Evolutionary conservation across 495 filamentous ascomycete genomes (phyloP), one percentile per base, ranked within the genome.

Genomic region (Neurospora hispaniola): DNA sequence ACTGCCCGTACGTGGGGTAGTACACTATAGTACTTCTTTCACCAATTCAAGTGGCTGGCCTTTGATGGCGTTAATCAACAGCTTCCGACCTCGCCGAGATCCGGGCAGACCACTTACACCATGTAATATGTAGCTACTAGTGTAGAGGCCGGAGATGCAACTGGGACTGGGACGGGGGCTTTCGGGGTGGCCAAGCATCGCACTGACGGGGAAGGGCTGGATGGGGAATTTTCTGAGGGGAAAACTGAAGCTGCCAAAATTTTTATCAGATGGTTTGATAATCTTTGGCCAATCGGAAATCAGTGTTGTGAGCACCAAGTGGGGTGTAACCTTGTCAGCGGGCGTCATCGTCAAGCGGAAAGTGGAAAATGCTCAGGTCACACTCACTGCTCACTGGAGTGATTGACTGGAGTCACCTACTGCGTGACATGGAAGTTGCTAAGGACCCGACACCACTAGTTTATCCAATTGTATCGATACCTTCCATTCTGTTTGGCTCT

Each of bases 211-310:
- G 70, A 46, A 44, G 20, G 23, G 38, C 31, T 9, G 69, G 39
- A 27, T 41, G 48, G 35, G 35, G 35, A 38, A 39, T 62, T 16
- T 12, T 2, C 16, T 31, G 54, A 62, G 54, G 23, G 54, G 54
- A 6, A 38, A 38, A 38, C 35, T 4, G 35, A 18, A 35, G 6
- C 12, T 3, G 9, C 31, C 14, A 27, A 23, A 18, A 14, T 27
- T 43, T 43, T 79, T 78, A 80, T 79, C 79, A 76, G 78, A 79
- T 79, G 70, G 20, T 66, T 71, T 72, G 78, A 81, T 79, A 77
- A 79, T 79, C 78, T 79, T 31, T 41, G 18, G 23, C 79, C 75
- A 79, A 78, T 78, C 68, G 74, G 18, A 23, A 2, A n/a, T 16
- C 1, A 69, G 46, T 18, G 9, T 6, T 2, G 71, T 2, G n/a